Evolutionary conservation across 2,329 filamentous ascomycete genomes (phyloP), one percentile per base, ranked within the genome.

Genomic region (Epicoccum nigrum): DNA sequence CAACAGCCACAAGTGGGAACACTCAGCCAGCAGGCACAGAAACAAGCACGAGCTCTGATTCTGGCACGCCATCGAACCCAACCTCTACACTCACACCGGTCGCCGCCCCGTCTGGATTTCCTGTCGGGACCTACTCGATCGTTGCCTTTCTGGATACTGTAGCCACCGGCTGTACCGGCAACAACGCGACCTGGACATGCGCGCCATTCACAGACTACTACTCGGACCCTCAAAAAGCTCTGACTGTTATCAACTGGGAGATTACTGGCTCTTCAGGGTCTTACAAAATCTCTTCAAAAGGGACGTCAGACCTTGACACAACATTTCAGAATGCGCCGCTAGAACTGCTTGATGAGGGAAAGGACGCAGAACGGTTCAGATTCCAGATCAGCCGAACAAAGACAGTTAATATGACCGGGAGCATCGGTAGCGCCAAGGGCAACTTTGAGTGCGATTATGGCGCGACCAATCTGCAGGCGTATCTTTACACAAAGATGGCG

Each of bases 111-210:
- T 56, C 65, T 11, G 66, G 72, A 45, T 88, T 88, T 60, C 87
- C 86, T 1, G 73, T 81, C 1, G 87, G 86, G 5, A 79, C 81
- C n/a, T 89, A 84, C 68, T 76, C 81, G 30, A 77, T 89, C 59
- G 75, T 80, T 6, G 84, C 84, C 17, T 81, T 81, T 51, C 81
- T 89, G 31, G 75, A 78, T 41, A 80, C 75, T 4, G 72, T 80
- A 2, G 71, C 74, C 13, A 80, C 82, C 6, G 76, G 76, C 40
- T 89, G 87, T 70, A 86, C 84, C 1, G 78, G 81, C 12, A 80
- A 83, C 58, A 58, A 81, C 0, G 71, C 76, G 4, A 84, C 84
- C 1, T 89, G 86, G 83, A 76, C 76, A 46, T 89, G 86, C 74
- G 83, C 80, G 54, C 84, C 86, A 1, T 82, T 81, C 62, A 74